Percentiles rank a stretch among this genome's conserved stretches.
Conservation (phyloP, 2,329 filamentous ascomycete genomes). For the Paramyrothecium roridum region DNA sequence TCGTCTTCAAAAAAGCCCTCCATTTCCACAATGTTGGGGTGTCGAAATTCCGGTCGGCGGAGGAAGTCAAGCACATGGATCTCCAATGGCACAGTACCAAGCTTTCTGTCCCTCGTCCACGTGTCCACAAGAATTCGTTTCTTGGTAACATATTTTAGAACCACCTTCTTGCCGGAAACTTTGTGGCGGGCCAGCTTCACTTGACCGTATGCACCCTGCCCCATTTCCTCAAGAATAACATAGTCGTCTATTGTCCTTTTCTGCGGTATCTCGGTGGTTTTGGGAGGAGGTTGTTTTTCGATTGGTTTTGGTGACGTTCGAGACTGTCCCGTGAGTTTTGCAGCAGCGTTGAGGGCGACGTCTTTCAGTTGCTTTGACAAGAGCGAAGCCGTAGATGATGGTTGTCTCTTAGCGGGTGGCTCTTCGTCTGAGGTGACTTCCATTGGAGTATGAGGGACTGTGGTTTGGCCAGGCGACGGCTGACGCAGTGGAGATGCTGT, state of each 20-base stretch:
- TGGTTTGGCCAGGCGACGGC: slow-evolving; percentile 71
- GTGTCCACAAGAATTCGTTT: slow-evolving; percentile 95
- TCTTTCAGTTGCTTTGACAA: slow-evolving; percentile 57
- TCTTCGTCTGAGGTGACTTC: slow-evolving; percentile 53
- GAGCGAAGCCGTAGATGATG: slow-evolving; percentile 38
- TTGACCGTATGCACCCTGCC: slow-evolving; percentile 94
- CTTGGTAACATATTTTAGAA: slow-evolving; percentile 98
- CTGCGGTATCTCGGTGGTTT: slow-evolving; percentile 33
- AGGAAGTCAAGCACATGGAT: slow-evolving; percentile 97
- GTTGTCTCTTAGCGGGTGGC: slow-evolving; percentile 36
- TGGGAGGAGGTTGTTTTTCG: slow-evolving; percentile 29
- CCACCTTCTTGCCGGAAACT: slow-evolving; percentile 75
- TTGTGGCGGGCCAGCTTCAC: slow-evolving; percentile 92
- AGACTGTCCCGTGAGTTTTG: slow-evolving; percentile 44
- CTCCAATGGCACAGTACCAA: slow-evolving; percentile 93
- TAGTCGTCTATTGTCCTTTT: slow-evolving; percentile 92
- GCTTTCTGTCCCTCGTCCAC: slow-evolving; percentile 88
- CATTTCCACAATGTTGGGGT: slow-evolving; percentile 72
- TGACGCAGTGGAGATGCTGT: slow-evolving; percentile 72
- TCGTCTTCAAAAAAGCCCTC: slow-evolving; percentile 75
- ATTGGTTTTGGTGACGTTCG: slow-evolving; percentile 24
- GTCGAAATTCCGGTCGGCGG: slow-evolving; percentile 64
- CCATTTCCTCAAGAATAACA: slow-evolving; percentile 94
- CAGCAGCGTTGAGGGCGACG: slow-evolving; percentile 51
- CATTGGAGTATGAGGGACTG: slow-evolving; percentile 52